Conservation (phyloP, 192 early-diverging fungal species). For the Neocallimastix lanati region DNA sequence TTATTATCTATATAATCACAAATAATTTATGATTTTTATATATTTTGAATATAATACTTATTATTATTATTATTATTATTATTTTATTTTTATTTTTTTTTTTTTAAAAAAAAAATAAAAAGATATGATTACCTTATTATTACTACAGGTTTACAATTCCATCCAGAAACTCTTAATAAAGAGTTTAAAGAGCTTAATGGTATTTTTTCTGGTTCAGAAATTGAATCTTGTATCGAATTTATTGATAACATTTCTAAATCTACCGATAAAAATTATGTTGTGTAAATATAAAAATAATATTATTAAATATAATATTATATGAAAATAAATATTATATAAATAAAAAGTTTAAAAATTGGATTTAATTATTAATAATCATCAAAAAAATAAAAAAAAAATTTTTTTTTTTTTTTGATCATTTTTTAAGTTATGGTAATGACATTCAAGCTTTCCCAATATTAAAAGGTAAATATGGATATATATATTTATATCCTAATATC, state of each 20-base stretch:
- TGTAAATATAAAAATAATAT: too few relatives aligned
- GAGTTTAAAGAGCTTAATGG: slow-evolving; percentile 9
- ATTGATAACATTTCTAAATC: neutral
- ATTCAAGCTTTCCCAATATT: slow-evolving; percentile 23
- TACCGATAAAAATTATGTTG: neutral
- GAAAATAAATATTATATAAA: too few relatives aligned
- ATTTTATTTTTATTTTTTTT: too few relatives aligned
- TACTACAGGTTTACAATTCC: slow-evolving; percentile 23
- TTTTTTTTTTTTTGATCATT: neutral
- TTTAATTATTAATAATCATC: too few relatives aligned
- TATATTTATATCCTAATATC: slow-evolving; percentile 1
- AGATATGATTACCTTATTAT: slow-evolving; percentile 32
- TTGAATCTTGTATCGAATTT: slow-evolving; percentile 1
- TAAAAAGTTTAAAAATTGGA: too few relatives aligned
- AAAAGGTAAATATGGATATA: slow-evolving; percentile 12
- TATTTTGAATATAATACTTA: too few relatives aligned
- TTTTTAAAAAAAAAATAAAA: neutral
- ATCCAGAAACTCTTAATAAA: slow-evolving; percentile 5
- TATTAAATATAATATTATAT: too few relatives aligned
- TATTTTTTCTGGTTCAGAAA: slow-evolving; percentile 7
- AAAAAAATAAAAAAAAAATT: too few relatives aligned
- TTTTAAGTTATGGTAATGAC: slow-evolving; percentile 21
- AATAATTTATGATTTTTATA: too few relatives aligned
- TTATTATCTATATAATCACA: too few relatives aligned
- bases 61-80: too few relatives aligned